Percentiles rank a stretch among this genome's conserved stretches.
Evolutionary conservation across 352 stramenopile genomes (phyloP).

Genomic region (Globisporangium irregulare): DNA sequence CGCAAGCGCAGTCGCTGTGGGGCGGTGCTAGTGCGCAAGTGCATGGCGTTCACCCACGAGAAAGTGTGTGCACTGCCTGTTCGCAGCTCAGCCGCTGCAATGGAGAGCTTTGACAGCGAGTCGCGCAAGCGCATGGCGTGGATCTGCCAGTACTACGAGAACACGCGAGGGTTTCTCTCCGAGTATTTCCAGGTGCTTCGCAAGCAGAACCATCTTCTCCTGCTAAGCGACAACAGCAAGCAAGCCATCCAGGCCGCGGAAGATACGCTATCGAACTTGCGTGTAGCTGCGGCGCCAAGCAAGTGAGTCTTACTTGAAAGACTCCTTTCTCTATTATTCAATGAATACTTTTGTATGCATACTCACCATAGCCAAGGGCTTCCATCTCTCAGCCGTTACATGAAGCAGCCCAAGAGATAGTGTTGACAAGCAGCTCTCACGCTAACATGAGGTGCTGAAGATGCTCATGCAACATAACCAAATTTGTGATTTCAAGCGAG

Average conservation of each 20-base stretch:
- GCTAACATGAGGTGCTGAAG: background rate
- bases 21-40: slow-evolving; percentile 42
- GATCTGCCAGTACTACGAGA: slow-evolving; percentile 14
- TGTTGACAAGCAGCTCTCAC: background rate
- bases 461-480: background rate
- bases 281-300: background rate
- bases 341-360: background rate
- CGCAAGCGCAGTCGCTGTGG: slow-evolving; percentile 31
- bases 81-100: background rate
- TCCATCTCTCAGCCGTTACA: background rate
- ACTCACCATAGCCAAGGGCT: background rate
- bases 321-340: background rate
- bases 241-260: slow-evolving; percentile 24
- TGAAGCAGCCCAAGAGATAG: background rate
- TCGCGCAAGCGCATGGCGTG: slow-evolving; percentile 5
- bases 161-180: slow-evolving; percentile 6
- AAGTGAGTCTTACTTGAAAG: background rate
- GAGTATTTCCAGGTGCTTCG: slow-evolving; percentile 18
- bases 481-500: background rate
- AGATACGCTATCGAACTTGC: slow-evolving; percentile 23
- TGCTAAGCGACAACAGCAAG: slow-evolving; percentile 23
- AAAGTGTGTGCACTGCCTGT: slow-evolving; percentile 8
- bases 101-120: slow-evolving; percentile 2
- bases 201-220: slow-evolving; percentile 10
- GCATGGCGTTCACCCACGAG: slow-evolving; percentile 20